phyloP scores from a whole-genome alignment of 805 yeast species.

The Teunomyces pallodes region DNA sequence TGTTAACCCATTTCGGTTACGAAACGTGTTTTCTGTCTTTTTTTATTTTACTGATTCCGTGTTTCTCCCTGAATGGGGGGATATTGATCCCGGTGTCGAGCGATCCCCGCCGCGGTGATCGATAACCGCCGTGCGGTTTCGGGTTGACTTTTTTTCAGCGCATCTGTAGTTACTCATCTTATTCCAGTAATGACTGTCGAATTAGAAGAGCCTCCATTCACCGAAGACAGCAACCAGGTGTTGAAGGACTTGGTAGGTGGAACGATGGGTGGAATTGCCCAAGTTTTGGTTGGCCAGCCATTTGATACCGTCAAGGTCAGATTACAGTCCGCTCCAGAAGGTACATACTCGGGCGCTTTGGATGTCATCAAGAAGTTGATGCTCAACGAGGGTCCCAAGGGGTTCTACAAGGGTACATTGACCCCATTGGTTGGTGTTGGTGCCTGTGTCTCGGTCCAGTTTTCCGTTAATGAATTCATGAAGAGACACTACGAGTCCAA shows the following conservation, averaged over 20 bases:
- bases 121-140: constrained; percentile 1
- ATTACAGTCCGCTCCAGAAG: constrained; percentile 81
- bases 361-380: constrained; percentile 75
- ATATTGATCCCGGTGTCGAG: neutral
- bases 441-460: constrained; percentile 94
- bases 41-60: neutral
- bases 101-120: neutral
- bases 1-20: too few species aligned
- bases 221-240: constrained; percentile 42
- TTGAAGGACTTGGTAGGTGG: constrained; percentile 84
- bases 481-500: constrained; percentile 65
- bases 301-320: constrained; percentile 94
- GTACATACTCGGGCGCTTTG: constrained; percentile 66
- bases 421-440: constrained; percentile 64
- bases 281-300: constrained; percentile 94
- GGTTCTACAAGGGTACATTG: constrained; percentile 46
- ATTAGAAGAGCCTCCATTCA: constrained; percentile 41
- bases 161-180: neutral
- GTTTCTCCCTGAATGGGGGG: neutral
- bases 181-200: constrained; percentile 35
- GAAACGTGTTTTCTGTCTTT: neutral
- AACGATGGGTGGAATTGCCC: constrained; percentile 93
- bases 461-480: constrained; percentile 93
- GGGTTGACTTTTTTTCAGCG: neutral
- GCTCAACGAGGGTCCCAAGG: constrained; percentile 40